Evolutionary conservation across 2,329 filamentous ascomycete genomes (phyloP).

Genomic region (Aspergillus ochraceus): DNA sequence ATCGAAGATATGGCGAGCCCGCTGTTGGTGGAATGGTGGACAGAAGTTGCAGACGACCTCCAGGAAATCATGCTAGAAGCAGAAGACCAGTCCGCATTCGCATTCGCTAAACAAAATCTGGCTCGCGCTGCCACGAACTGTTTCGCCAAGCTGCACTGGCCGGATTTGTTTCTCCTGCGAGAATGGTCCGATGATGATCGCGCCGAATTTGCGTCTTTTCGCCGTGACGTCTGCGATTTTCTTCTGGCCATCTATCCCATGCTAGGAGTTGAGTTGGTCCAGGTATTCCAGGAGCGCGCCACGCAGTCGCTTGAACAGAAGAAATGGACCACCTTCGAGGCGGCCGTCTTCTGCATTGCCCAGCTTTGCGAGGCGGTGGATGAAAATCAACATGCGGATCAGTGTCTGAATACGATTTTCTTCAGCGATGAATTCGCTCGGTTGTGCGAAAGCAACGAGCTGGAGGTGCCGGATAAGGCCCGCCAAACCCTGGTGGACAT

Average conservation of each 20-base stretch:
- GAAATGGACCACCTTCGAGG: slow-evolving; percentile 47
- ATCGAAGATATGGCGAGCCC: slow-evolving; percentile 41
- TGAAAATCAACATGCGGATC: slow-evolving; percentile 44
- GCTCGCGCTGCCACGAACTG: slow-evolving; percentile 42
- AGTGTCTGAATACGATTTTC: slow-evolving; percentile 43
- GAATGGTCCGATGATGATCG: slow-evolving; percentile 46
- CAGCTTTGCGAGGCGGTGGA: slow-evolving; percentile 47
- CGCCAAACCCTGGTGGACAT: slow-evolving; percentile 45
- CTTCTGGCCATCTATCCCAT: slow-evolving; percentile 45
- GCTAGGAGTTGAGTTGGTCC: slow-evolving; percentile 42
- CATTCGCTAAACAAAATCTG: slow-evolving; percentile 38
- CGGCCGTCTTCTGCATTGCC: slow-evolving; percentile 44
- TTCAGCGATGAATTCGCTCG: slow-evolving; percentile 36
- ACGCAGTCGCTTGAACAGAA: slow-evolving; percentile 30
- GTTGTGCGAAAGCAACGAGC: slow-evolving; percentile 32
- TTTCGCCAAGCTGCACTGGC: slow-evolving; percentile 45
- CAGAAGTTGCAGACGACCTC: slow-evolving; percentile 40
- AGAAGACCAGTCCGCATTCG: slow-evolving; percentile 27
- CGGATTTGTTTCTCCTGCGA: slow-evolving; percentile 30
- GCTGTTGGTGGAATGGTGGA: slow-evolving; percentile 44
- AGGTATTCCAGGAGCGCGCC: slow-evolving; percentile 42
- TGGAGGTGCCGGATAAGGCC: slow-evolving; percentile 36
- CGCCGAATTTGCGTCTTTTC: slow-evolving; percentile 44
- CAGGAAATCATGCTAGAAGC: slow-evolving; percentile 31
- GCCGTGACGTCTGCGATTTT: slow-evolving; percentile 48